Percentiles rank a stretch among this genome's conserved stretches.
Evolutionary conservation across 2,329 filamentous ascomycete genomes (phyloP).

Genomic region (Claviceps sp.): DNA sequence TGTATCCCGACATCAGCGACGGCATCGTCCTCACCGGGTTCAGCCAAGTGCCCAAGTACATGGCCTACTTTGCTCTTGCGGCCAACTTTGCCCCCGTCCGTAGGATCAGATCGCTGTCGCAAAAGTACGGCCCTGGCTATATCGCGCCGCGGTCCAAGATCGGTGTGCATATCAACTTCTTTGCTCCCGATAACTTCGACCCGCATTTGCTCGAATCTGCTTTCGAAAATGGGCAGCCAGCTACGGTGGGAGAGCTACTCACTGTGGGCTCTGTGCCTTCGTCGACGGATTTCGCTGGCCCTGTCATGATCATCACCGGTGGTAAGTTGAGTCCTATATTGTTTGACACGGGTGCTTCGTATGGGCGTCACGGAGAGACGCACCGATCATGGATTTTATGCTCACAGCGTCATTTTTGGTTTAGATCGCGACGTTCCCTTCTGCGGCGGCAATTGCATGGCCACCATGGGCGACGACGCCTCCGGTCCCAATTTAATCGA

Average conservation of each 20-base stretch:
- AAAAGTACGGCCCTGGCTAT: slow-evolving; percentile 35
- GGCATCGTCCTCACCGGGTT: slow-evolving; percentile 49
- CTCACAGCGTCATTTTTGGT: neutral
- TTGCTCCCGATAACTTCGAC: slow-evolving; percentile 41
- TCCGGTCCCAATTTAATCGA: slow-evolving; percentile 29
- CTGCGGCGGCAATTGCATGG: slow-evolving; percentile 47
- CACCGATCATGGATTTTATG: no score
- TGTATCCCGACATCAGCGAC: slow-evolving; percentile 39
- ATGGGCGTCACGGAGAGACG: neutral
- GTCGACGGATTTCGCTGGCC: slow-evolving; percentile 32
- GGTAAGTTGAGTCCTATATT: slow-evolving; percentile 16
- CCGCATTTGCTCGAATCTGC: slow-evolving; percentile 33
- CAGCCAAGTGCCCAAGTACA: slow-evolving; percentile 32
- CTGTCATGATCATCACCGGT: slow-evolving; percentile 46
- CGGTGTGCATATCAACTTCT: slow-evolving; percentile 38
- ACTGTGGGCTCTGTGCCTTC: slow-evolving; percentile 31
- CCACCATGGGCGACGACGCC: slow-evolving; percentile 23
- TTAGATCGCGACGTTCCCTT: slow-evolving; percentile 38
- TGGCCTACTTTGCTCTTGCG: slow-evolving; percentile 28
- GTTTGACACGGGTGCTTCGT: neutral
- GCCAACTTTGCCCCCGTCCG: slow-evolving; percentile 33
- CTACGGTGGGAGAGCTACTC: slow-evolving; percentile 44
- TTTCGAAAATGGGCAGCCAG: slow-evolving; percentile 37
- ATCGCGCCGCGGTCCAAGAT: slow-evolving; percentile 31
- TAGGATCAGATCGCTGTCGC: slow-evolving; percentile 14